These are phyloP conservation scores for Apium graveolens DNA, from an alignment of 129 eudicot species.

Conservation along the genomic window DNA sequence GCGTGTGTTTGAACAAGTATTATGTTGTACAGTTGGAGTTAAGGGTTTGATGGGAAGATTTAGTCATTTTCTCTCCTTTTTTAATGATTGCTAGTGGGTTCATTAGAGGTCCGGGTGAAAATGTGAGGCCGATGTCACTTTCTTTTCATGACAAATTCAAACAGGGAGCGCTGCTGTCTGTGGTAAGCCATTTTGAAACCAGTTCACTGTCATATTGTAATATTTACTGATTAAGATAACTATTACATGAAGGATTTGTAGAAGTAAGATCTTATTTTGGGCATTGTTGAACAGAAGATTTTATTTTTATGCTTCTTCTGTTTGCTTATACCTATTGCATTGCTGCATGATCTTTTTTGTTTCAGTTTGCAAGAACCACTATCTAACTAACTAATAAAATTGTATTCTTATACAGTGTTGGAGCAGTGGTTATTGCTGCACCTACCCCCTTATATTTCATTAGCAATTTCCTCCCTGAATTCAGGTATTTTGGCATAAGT, in stretches of 20 bases:
- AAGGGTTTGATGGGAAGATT: not conserved
- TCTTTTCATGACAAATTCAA: constrained; percentile 87
- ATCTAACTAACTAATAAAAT: not conserved
- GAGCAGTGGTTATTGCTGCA: constrained; percentile 91
- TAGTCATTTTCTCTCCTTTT: not conserved
- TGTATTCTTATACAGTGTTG: constrained; percentile 57
- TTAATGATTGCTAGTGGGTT: constrained; percentile 59
- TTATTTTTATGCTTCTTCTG: not conserved
- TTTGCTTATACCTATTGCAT: not conserved
- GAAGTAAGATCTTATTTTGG: not conserved
- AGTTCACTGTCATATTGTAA: not conserved
- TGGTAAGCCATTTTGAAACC: constrained; percentile 42
- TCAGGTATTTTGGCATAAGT: constrained; percentile 26
- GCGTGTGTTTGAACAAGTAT: not conserved
- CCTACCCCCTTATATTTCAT: constrained; percentile 89
- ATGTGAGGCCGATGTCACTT: constrained; percentile 67
- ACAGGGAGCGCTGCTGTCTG: constrained; percentile 88
- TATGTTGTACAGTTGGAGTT: constrained; percentile 8
- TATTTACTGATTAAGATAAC: not conserved
- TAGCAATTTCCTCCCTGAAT: constrained; percentile 40
- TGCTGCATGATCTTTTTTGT: constrained; percentile 1
- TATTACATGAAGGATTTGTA: not conserved
- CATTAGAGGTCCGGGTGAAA: constrained; percentile 95
- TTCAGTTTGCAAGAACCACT: not conserved
- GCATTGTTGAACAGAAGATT: not conserved